Evolutionary conservation across 495 filamentous ascomycete species (phyloP).

Genomic region (Annulohypoxylon maeteangense): DNA sequence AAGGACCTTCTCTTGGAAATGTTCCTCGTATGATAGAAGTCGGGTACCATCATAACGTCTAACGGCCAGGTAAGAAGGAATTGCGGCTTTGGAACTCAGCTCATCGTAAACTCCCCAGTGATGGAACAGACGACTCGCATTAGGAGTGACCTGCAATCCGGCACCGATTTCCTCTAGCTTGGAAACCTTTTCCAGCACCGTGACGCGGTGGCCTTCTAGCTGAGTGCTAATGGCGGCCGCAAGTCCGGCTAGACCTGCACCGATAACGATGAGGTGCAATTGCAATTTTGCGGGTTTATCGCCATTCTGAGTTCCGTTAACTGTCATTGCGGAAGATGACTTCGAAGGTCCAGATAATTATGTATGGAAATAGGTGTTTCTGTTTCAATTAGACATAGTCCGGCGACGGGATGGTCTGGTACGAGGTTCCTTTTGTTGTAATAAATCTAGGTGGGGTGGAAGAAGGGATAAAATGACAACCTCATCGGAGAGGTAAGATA

Average conservation of each 20-base stretch:
- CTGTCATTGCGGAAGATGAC: slow-evolving; percentile 2
- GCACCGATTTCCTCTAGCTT: slow-evolving; percentile 50
- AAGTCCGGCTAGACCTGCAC: slow-evolving; percentile 61
- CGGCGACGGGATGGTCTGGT: neutral
- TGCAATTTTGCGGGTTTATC: slow-evolving; percentile 18
- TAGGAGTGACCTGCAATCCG: slow-evolving; percentile 68
- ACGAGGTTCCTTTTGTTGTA: neutral
- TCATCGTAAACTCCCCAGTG: slow-evolving; percentile 63
- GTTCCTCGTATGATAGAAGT: slow-evolving; percentile 62
- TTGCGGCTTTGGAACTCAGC: slow-evolving; percentile 59
- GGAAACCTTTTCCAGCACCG: slow-evolving; percentile 35
- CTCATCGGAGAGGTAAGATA: neutral
- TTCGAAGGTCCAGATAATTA: neutral
- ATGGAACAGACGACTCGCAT: slow-evolving; percentile 63
- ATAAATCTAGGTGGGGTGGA: neutral
- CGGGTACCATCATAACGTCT: slow-evolving; percentile 67
- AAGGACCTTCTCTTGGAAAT: slow-evolving; percentile 56
- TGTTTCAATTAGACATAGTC: neutral
- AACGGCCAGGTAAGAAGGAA: slow-evolving; percentile 65
- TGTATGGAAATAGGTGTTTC: neutral
- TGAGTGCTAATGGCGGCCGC: slow-evolving; percentile 53
- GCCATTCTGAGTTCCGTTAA: neutral
- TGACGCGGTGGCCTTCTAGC: slow-evolving; percentile 43
- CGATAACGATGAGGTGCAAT: slow-evolving; percentile 54
- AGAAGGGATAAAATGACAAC: neutral